Evolutionary conservation across 2,329 filamentous ascomycete species (phyloP), one percentile per base, ranked within the genome.

Genomic region (Ciborinia camelliae): DNA sequence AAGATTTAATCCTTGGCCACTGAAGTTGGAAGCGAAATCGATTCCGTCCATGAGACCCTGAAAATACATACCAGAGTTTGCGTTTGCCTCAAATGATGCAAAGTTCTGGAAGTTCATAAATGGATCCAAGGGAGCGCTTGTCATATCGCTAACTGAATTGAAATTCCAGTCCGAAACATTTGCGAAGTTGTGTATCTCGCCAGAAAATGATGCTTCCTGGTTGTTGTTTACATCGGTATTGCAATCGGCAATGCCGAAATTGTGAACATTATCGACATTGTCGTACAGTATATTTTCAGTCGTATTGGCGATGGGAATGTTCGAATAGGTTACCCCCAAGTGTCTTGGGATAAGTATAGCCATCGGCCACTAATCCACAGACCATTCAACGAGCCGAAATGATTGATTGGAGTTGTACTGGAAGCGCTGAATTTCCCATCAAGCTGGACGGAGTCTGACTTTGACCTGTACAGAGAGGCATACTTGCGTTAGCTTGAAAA

Each of bases 301-400:
- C n/a, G 45, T 26, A 8, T 12, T 9, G 8, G 43, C 43, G 6
- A n/a, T n/a, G 7, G 20, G 8, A 45, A n/a, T 7, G 35, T 10
- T 37, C 35, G 35, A n/a, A n/a, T n/a, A n/a, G 23, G 2, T 26
- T 41, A 41, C 37, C 35, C 35, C 9, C 35, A 41, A 41, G 28
- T 58, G 37, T 28, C 37, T 45, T 43, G 37, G 37, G 20, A 58
- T 20, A 58, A 32, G 41, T 28, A 30, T 58, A 54, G 52, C 52
- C 52, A 54, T 54, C 52, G 52, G 52, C 30, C 52, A 54, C 52
- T 54, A 54, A 54, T 54, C 52, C 52, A 54, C 30, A 54, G 30
- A 54, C 52, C n/a, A n/a, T n/a, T n/a, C n/a, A n/a, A n/a, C n/a
- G n/a, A n/a, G n/a, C n/a, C n/a, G n/a, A n/a, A n/a, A n/a, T n/a